Conservation (phyloP, 2,329 filamentous ascomycete species). For the Graphium sp. region DNA sequence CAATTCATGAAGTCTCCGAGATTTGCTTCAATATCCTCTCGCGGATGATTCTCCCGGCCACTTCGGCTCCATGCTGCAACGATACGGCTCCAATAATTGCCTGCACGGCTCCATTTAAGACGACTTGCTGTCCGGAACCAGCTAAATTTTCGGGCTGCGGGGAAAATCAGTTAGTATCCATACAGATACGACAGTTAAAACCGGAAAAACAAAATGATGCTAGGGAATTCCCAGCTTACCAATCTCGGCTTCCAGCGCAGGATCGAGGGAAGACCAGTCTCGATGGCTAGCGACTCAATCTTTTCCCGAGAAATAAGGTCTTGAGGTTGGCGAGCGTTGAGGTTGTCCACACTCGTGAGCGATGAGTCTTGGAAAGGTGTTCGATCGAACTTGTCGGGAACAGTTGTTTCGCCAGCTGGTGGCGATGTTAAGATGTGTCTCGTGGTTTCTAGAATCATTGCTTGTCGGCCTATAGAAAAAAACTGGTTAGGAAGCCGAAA, state of each 20-base stretch:
- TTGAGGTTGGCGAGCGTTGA: slow-evolving; percentile 42
- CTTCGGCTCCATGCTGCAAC: slow-evolving; percentile 69
- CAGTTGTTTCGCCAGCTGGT: slow-evolving; percentile 7
- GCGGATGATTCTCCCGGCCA: slow-evolving; percentile 57
- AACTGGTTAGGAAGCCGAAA: neutral
- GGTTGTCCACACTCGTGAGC: slow-evolving; percentile 56
- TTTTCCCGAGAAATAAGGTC: slow-evolving; percentile 47
- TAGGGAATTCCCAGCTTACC: slow-evolving; percentile 30
- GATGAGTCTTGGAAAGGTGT: slow-evolving; percentile 53
- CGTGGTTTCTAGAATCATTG: slow-evolving; percentile 11
- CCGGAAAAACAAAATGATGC: neutral
- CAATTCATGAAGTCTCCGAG: too few species aligned
- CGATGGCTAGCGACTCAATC: slow-evolving; percentile 49
- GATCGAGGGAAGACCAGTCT: slow-evolving; percentile 56
- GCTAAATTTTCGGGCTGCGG: slow-evolving; percentile 45
- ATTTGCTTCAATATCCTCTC: slow-evolving; percentile 56
- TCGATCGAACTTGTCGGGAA: slow-evolving; percentile 34
- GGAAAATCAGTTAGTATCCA: neutral
- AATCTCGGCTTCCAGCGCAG: slow-evolving; percentile 78
- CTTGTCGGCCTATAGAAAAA: slow-evolving; percentile 10
- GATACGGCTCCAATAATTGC: slow-evolving; percentile 79
- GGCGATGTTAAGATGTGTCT: slow-evolving; percentile 40
- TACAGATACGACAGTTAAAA: neutral
- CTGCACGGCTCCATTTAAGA: slow-evolving; percentile 64
- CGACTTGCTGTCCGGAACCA: slow-evolving; percentile 55